Base-by-base conservation (phyloP, 495 filamentous ascomycete genomes). In the Pyronema domesticum region DNA sequence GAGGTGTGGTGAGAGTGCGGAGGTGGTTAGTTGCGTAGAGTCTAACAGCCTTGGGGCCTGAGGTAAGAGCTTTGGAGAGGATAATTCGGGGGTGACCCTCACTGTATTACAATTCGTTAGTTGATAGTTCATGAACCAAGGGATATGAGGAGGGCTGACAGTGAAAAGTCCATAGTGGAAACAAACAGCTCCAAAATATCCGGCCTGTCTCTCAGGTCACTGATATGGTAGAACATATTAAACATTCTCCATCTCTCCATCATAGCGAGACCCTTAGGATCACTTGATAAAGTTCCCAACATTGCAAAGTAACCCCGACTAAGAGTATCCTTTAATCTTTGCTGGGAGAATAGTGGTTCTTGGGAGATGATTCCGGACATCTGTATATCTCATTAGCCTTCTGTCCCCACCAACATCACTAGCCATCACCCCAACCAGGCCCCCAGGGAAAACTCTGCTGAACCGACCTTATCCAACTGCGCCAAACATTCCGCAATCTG, bases 181-280 rank as follows among this genome's bases (percentile, higher is more conserved):
- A 98, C 73, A 61, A 96, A 76, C 17, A 86, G 73, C 58, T 87
- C 82, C 57, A 95, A 84, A 43, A 98, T 73, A 63, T 98, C 91
- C 45, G 89, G 86, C 3, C 93, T 82, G 65, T 86, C 81, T 59
- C 81, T 81, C 15, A 95, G 74, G 61, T 96, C 93, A 53, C 94
- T 78, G 61, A 98, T 91, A 64, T 95, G 89, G 65, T 98, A 98
- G 72, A 95, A 89, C 86, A 96, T 96, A 67, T 95, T 96, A 65
- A 94, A 82, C 74, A 96, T 89, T 57, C 85, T 85, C 88, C 89
- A 96, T 58, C 86, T 74, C 63, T 94, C 89, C 67, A 98, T 80
- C 77, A 96, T 94, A 58, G 79, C 76, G 30, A 95, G 74, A 0
- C 91, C 91, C 55, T 79, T 83, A 0, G 73, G 68, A 65, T 94